Evolutionary conservation across 805 yeast genomes (phyloP), one percentile per base, ranked within the genome.

Genomic region (Geotrichum ghanense): DNA sequence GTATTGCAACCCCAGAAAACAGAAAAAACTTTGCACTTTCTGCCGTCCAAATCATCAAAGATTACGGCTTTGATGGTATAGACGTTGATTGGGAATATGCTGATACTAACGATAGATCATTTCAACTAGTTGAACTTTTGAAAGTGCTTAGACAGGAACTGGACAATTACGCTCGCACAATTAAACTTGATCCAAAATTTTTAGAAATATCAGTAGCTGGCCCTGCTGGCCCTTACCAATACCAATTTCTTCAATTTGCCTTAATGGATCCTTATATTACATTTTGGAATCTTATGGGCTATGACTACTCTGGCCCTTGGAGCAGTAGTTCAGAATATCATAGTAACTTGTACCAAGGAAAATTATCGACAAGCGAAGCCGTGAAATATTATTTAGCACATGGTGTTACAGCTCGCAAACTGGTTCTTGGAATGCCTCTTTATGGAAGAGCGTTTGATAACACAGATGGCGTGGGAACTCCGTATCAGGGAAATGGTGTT

Each of bases 1-100:
- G 72, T 2, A 56, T 62, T 37, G 60, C 68, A 0, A 71, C 74
- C 20, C 61, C 66, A 0, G 45, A 41, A 1, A 66, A 64, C 43
- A 51, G 79, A 4, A 57, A 59, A 1, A 58, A 41, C 0, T 85
- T 89, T 60, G 73, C 78, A 1, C 44, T 57, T 1, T 68, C 81
- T 0, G 65, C 79, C 0, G 67, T 75, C 0, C 60, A 63, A 0
- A 61, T 75, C 21, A 68, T 86, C 60, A 47, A 62, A 1, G 63
- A 69, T 21, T 74, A 75, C 58, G 81, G 83, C 0, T 79, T 92
- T 57, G 97, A 92, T 61, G 97, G 98, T 0, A 66, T 90, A 41
- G 97, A 92, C 62, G 66, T 90, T 23, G 98, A 90, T 64, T 90
- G 96, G 96, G 98, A 90, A 63, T 90, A 79, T 56, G 95, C 96